phyloP scores from a whole-genome alignment of 2,329 filamentous ascomycete species.

The Penicillium vulpinum region DNA sequence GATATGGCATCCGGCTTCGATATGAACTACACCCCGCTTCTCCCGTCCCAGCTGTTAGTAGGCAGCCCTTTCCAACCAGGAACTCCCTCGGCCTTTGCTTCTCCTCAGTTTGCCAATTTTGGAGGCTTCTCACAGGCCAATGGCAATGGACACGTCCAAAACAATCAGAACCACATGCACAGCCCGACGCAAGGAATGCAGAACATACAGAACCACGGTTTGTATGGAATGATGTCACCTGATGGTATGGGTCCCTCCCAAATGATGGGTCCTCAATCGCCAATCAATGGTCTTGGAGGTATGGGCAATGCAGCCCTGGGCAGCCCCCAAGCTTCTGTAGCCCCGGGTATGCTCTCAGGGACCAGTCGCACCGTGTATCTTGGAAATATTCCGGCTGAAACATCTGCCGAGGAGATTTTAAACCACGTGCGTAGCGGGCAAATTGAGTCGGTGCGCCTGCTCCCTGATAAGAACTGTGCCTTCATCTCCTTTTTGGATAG shows the following conservation, averaged over 20 bases:
- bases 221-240: slow-evolving; percentile 82
- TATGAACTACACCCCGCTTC: slow-evolving; percentile 96
- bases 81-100: slow-evolving; percentile 84
- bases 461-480: slow-evolving; percentile 98
- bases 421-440: slow-evolving; percentile 95
- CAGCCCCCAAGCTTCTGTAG: slow-evolving; percentile 71
- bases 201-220: slow-evolving; percentile 64
- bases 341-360: slow-evolving; percentile 78
- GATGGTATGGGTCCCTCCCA: slow-evolving; percentile 79
- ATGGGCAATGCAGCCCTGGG: slow-evolving; percentile 60
- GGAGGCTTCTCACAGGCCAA: slow-evolving; percentile 70
- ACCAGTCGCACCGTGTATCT: slow-evolving; percentile 96
- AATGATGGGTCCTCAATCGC: slow-evolving; percentile 82
- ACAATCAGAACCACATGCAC: slow-evolving; percentile 60
- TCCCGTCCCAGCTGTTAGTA: slow-evolving; percentile 90
- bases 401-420: slow-evolving; percentile 91
- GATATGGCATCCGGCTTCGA: slow-evolving; percentile 88
- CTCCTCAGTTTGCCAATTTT: slow-evolving; percentile 86
- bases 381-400: slow-evolving; percentile 98
- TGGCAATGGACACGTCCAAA: slow-evolving; percentile 54
- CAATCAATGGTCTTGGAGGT: slow-evolving; percentile 71
- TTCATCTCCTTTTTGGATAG: slow-evolving; percentile 99
- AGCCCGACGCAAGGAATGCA: slow-evolving; percentile 74
- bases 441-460: slow-evolving; percentile 95
- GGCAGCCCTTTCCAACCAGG: slow-evolving; percentile 97